A percentile compares a stretch with the other conserved stretches of the same genome.
Evolutionary conservation across 192 early-diverging fungal genomes (phyloP).

Genomic region (Coemansia sp.): DNA sequence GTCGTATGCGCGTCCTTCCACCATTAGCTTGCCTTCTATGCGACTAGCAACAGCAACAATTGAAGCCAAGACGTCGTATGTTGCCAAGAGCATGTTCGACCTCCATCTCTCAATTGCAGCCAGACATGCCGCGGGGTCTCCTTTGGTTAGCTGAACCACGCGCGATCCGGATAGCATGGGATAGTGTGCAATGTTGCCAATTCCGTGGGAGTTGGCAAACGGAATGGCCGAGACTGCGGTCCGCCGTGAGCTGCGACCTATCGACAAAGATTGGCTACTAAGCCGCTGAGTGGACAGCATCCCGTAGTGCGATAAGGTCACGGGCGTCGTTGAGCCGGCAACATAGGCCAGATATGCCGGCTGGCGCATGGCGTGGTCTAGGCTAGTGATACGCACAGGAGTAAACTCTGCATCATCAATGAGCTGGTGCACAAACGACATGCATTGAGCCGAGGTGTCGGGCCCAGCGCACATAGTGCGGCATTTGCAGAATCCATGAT

Average conservation of each 20-base stretch:
- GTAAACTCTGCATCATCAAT: conserved; percentile 34
- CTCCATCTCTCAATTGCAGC: conserved; percentile 24
- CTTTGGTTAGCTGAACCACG: conserved; percentile 33
- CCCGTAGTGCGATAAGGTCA: conserved; percentile 43
- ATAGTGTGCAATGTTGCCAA: conserved; percentile 42
- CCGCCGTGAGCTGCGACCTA: not conserved
- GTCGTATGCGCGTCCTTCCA: conserved; percentile 17
- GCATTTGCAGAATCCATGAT: not conserved
- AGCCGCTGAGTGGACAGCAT: conserved; percentile 29
- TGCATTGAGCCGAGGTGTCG: conserved; percentile 6
- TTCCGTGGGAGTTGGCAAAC: conserved; percentile 33
- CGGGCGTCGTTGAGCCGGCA: conserved; percentile 12
- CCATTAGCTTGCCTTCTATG: not conserved
- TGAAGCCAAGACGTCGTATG: conserved; percentile 11
- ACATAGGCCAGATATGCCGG: conserved; percentile 35
- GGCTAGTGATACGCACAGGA: conserved; percentile 33
- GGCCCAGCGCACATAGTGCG: not conserved
- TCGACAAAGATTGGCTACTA: conserved; percentile 1
- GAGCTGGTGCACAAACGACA: conserved; percentile 24
- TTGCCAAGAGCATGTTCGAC: conserved; percentile 27
- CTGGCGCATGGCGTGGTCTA: conserved; percentile 32
- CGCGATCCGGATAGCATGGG: conserved; percentile 43
- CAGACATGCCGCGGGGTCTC: conserved; percentile 20
- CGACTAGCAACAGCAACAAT: conserved; percentile 17
- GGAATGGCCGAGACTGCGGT: conserved; percentile 38